Evolutionary conservation across 2,329 filamentous ascomycete genomes (phyloP), one percentile per base, ranked within the genome.

Genomic region (Nothomitra cinnamomea): DNA sequence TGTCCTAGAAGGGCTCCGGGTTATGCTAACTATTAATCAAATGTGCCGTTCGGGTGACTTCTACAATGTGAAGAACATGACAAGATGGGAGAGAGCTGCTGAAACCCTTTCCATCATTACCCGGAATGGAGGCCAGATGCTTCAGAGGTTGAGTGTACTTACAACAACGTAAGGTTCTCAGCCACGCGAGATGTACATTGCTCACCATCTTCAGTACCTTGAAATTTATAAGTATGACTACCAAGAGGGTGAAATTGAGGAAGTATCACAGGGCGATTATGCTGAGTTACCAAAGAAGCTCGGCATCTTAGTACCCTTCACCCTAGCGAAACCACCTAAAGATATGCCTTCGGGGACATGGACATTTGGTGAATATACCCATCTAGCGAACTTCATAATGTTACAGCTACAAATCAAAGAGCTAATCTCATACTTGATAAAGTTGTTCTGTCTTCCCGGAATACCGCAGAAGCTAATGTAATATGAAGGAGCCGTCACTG

Each of bases 221-320:
- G 41, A 45, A 45, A 45, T 19, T 19, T 45, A 45, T 45, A 19
- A 45, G 41, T 45, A 45, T 45, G 17, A 45, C 41, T 45, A 45
- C 17, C 41, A 19, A 10, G 41, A 22, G 41, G 41, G 15, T 45
- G 41, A 21, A 22, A 22, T 7, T 10, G 24, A 4, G 6, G 17
- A 22, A 13, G 4, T 2, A n/a, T n/a, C 19, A 45, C 21, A n/a
- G 17, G 15, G 24, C 24, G 15, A 45, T 22, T 5, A 45, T 13
- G 41, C 24, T 45, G 17, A 45, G 17, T 13, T 22, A 45, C 41
- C 41, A n/a, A 10, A 22, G 41, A 45, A 45, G 10, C n/a, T 45
- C 7, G 17, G 17, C 41, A 19, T 22, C 17, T 21, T 45, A 45
- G 15, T 22, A n/a, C 41, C 41, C 21, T 45, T n/a, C n/a, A n/a